Conservation (phyloP, 2,329 filamentous ascomycete genomes). For the Fusarium sp. region DNA sequence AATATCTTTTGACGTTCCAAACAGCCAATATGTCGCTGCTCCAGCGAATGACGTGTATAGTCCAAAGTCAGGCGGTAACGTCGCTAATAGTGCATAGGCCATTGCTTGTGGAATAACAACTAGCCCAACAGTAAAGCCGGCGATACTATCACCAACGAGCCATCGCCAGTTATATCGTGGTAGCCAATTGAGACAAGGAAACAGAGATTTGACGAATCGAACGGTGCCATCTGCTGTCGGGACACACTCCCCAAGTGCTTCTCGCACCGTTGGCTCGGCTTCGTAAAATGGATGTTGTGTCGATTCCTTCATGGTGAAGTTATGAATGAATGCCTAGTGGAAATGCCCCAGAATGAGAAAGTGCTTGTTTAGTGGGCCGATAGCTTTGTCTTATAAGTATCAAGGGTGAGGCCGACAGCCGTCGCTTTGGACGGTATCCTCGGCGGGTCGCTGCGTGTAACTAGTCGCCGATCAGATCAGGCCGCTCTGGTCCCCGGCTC, state of each 20-base stretch:
- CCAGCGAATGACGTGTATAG: slow-evolving; percentile 88
- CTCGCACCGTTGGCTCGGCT: slow-evolving; percentile 10
- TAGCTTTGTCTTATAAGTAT: slow-evolving; percentile 9
- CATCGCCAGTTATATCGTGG: slow-evolving; percentile 28
- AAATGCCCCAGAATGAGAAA: background rate
- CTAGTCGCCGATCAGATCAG: slow-evolving; percentile 22
- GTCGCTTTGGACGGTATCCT: slow-evolving; percentile 15
- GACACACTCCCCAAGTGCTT: slow-evolving; percentile 9
- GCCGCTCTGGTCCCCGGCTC: slow-evolving; percentile 1
- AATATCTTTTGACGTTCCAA: slow-evolving; percentile 87
- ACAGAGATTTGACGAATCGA: slow-evolving; percentile 7
- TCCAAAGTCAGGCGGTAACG: slow-evolving; percentile 76
- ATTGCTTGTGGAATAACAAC: slow-evolving; percentile 85
- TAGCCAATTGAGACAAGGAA: slow-evolving; percentile 12
- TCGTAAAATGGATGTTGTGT: slow-evolving; percentile 8
- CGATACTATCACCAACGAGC: slow-evolving; percentile 23
- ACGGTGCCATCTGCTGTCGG: slow-evolving; percentile 10
- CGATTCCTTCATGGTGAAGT: slow-evolving; percentile 10
- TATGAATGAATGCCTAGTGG: background rate
- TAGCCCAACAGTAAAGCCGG: slow-evolving; percentile 64
- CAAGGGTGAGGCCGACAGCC: slow-evolving; percentile 23
- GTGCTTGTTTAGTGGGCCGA: slow-evolving; percentile 10
- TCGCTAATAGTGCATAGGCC: slow-evolving; percentile 81
- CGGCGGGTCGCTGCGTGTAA: slow-evolving; percentile 11
- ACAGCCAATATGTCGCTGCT: slow-evolving; percentile 84